Conservation (phyloP, 2,329 filamentous ascomycete species). For the Colletotrichum chlorophyti region DNA sequence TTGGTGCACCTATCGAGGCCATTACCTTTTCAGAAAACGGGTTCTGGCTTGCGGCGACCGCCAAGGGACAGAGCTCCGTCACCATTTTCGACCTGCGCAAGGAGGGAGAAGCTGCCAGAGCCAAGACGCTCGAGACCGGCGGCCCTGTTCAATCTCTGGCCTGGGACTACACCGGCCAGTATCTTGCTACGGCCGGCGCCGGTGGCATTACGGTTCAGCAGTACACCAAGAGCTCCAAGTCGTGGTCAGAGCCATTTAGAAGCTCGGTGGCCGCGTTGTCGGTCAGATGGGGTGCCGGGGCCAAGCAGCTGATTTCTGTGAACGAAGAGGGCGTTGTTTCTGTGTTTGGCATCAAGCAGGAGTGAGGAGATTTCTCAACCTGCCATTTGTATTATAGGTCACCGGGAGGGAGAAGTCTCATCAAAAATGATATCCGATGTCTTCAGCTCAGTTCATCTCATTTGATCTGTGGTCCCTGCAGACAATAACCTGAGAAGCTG, state of each 20-base stretch:
- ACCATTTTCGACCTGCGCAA: conserved; percentile 94
- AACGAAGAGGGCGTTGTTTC: conserved; percentile 78
- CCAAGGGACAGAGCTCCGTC: conserved; percentile 78
- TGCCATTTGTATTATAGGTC: conserved; percentile 18
- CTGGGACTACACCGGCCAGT: conserved; percentile 97
- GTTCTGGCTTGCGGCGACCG: conserved; percentile 88
- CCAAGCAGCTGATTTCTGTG: conserved; percentile 76
- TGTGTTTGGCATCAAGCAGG: conserved; percentile 66
- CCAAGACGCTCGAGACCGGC: conserved; percentile 87
- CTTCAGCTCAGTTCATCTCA: conserved; percentile 15
- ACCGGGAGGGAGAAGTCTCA: conserved; percentile 14
- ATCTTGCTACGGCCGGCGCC: conserved; percentile 80
- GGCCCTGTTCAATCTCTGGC: conserved; percentile 76
- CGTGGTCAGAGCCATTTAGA: conserved; percentile 86
- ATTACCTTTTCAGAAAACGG: conserved; percentile 95
- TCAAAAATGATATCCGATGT: conserved; percentile 26
- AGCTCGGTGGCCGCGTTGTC: conserved; percentile 76
- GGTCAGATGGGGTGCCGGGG: conserved; percentile 79
- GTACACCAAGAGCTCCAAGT: conserved; percentile 85
- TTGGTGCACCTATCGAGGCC: conserved; percentile 74
- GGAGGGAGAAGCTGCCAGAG: conserved; percentile 79
- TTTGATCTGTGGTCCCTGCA: too few species aligned
- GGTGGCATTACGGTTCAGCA: conserved; percentile 87
- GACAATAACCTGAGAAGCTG: too few species aligned
- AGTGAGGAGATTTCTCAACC: neutral